These are phyloP conservation scores for Colletotrichum somersetense DNA, from an alignment of 2,329 filamentous ascomycete species.

Conservation along the genomic window DNA sequence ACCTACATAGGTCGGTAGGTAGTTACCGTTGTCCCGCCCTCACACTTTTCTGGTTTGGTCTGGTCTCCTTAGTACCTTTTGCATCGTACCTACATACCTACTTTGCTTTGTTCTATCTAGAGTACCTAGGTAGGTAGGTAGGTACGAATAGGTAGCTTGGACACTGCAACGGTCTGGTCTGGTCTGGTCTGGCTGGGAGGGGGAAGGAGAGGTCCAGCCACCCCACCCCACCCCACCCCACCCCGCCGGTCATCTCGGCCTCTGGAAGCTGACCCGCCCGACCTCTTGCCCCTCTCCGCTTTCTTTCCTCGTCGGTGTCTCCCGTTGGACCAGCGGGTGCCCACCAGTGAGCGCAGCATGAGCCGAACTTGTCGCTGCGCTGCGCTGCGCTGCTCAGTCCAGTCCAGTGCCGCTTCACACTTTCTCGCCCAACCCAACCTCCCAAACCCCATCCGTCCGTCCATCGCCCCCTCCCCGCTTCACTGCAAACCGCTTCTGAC, in stretches of 20 bases:
- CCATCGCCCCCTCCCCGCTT: conserved; percentile 30
- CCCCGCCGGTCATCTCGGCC: conserved; percentile 35
- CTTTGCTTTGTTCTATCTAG: background rate
- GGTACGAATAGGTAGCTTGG: background rate
- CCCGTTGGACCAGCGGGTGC: conserved; percentile 33
- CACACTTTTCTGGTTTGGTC: background rate
- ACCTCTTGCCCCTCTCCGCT: conserved; percentile 35
- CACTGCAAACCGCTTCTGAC: conserved; percentile 35
- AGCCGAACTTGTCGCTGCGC: no score
- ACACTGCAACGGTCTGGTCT: background rate
- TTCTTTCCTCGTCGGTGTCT: conserved; percentile 28
- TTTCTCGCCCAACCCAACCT: conserved; percentile 39
- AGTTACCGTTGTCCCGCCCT: no score
- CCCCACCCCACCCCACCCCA: conserved; percentile 16
- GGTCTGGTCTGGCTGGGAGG: background rate
- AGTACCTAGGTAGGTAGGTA: no score
- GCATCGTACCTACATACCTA: background rate
- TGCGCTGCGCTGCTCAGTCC: no score
- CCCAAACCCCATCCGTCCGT: background rate
- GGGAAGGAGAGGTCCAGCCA: conserved; percentile 15
- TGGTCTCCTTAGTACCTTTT: conserved; percentile 1
- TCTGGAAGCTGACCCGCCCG: conserved; percentile 15
- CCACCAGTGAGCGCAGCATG: background rate
- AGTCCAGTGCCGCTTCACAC: background rate
- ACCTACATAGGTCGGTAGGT: no score